A percentile compares a stretch with the other conserved stretches of the same genome.
These are phyloP conservation scores for Malassezia globosa DNA, from an alignment of 1,284 basidiomycete species.

Conservation along the genomic window DNA sequence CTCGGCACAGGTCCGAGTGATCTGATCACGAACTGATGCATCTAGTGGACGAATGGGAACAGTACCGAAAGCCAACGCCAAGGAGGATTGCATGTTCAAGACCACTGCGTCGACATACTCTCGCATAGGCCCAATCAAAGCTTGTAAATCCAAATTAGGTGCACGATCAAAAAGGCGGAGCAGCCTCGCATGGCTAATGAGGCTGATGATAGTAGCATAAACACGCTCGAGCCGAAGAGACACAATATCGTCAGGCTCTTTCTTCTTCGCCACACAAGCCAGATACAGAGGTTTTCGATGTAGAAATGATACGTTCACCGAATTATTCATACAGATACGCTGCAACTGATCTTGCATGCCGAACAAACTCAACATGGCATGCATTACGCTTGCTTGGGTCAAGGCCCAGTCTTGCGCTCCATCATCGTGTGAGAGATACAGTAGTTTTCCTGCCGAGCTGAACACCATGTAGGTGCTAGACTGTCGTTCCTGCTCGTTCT, in stretches of 20 bases:
- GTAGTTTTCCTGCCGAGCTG: slow-evolving; percentile 4
- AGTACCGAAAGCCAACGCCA: slow-evolving; percentile 51
- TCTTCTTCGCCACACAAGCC: slow-evolving; percentile 77
- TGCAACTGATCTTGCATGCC: slow-evolving; percentile 36
- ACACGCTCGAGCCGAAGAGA: slow-evolving; percentile 86
- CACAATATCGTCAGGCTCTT: slow-evolving; percentile 80
- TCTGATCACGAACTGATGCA: slow-evolving; percentile 50
- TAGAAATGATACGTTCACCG: slow-evolving; percentile 68
- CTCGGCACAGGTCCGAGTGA: slow-evolving; percentile 36
- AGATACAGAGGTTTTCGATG: slow-evolving; percentile 79
- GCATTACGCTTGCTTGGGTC: slow-evolving; percentile 78
- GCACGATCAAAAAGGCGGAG: slow-evolving; percentile 71
- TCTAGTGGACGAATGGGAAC: slow-evolving; percentile 70
- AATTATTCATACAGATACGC: slow-evolving; percentile 18
- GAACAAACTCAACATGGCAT: slow-evolving; percentile 70
- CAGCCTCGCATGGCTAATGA: slow-evolving; percentile 74
- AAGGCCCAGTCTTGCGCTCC: neutral
- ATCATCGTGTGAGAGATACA: slow-evolving; percentile 2
- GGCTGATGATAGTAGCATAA: slow-evolving; percentile 78
- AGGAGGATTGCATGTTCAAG: slow-evolving; percentile 23
- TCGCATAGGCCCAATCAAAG: slow-evolving; percentile 63
- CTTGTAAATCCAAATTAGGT: slow-evolving; percentile 78
- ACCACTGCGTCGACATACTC: slow-evolving; percentile 28
- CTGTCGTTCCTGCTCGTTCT: too few species aligned
- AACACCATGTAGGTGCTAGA: slow-evolving; percentile 11